Evolutionary conservation across 1,139 yeast genomes (phyloP), one percentile per base, ranked within the genome.

Genomic region (Geotrichum fermentans): DNA sequence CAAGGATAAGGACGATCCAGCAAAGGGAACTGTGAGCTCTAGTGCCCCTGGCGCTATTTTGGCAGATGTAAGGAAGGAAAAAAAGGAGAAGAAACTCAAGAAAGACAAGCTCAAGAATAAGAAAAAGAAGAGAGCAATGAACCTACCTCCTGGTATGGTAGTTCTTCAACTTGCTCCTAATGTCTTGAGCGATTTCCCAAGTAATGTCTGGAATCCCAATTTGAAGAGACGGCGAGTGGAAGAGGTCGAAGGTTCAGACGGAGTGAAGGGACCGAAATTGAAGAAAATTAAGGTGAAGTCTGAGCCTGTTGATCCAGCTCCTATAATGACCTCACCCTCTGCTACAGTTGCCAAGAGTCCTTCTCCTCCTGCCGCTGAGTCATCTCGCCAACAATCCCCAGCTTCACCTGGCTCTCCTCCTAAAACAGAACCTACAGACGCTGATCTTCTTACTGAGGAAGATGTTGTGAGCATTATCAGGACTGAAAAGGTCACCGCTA

Each of bases 131-230:
- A 50, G 46, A 45, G 40, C 46, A 35, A 35, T 29, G 30, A 51
- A 56, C 50, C 68, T 75, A 36, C 80, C 82, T 8, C 78, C 80
- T 51, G 94, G 95, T 13, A 71, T 82, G 61, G 79, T 85, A 34
- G 75, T 80, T 10, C 69, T 88, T 40, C 83, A 77, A 60, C 84
- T 90, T 0, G 79, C 85, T 3, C 72, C 77, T 17, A 73, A 73
- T 36, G 73, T 83, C 30, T 72, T 89, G 52, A 65, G 69, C n/a
- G 77, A 77, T 40, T 88, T 88, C 67, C 94, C 94, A 3, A 70
- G 67, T 22, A 95, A 95, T 17, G 85, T 81, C 44, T 89, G 97
- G 96, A 82, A 83, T 62, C 92, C 96, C 26, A 70, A 70, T 45
- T 79, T 78, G 2, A 74, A 63, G 57, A 59, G 68, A 8, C 77